Evolutionary conservation across 2,329 filamentous ascomycete genomes (phyloP).

Genomic region (Coniochaeta pulveracea): DNA sequence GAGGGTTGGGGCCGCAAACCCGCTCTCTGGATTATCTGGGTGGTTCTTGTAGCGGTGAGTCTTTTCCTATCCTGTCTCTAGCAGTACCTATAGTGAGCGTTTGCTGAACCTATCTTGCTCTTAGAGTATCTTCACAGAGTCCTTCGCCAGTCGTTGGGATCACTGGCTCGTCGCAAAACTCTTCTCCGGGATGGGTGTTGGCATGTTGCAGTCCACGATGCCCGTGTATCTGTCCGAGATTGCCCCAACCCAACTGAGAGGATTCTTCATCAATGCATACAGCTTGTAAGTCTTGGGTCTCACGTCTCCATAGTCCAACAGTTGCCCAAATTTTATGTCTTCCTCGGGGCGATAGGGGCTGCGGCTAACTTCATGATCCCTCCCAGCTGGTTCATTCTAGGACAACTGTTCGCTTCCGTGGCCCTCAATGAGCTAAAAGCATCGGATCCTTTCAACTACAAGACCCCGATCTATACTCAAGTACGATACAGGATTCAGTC

Average conservation of each 20-base stretch:
- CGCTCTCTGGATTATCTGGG: conserved; percentile 18
- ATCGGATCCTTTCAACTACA: neutral
- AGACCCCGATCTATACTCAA: conserved; percentile 3
- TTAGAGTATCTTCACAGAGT: conserved; percentile 6
- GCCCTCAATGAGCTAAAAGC: neutral
- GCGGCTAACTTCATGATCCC: too few relatives aligned
- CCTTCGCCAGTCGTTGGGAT: conserved; percentile 2
- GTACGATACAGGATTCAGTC: neutral
- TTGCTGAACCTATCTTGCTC: conserved; percentile 17
- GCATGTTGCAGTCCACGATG: conserved; percentile 3
- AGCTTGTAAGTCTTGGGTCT: too few relatives aligned
- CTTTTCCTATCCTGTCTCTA: too few relatives aligned
- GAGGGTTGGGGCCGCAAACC: conserved; percentile 3
- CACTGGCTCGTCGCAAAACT: conserved; percentile 5
- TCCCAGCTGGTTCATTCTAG: too few relatives aligned
- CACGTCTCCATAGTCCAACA: too few relatives aligned
- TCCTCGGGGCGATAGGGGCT: too few relatives aligned
- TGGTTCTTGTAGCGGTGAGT: too few relatives aligned
- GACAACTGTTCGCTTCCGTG: too few relatives aligned
- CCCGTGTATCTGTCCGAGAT: conserved; percentile 4
- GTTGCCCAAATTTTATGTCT: too few relatives aligned
- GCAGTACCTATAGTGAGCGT: too few relatives aligned
- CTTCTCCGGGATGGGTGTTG: conserved; percentile 2
- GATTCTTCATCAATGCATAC: too few relatives aligned
- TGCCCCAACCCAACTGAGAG: conserved; percentile 2